Evolutionary conservation across 2,329 filamentous ascomycete species (phyloP), one percentile per base, ranked within the genome.

Genomic region (Fusarium haematococcum): DNA sequence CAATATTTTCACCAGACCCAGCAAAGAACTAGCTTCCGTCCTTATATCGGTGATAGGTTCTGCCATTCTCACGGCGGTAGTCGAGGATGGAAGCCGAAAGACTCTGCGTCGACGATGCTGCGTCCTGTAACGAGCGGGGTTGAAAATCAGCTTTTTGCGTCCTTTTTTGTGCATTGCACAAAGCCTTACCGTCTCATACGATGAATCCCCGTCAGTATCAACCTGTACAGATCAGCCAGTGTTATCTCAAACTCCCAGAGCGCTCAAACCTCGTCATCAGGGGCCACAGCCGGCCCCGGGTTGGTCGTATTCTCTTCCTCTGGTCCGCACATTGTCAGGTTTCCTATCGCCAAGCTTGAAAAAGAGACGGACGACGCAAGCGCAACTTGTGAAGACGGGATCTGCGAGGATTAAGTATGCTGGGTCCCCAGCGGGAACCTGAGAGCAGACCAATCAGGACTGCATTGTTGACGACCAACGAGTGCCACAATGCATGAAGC

Each of bases 51-150:
- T 70, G 69, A 10, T 72, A 70, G 0, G 69, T 70, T 43, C 69
- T 67, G 6, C 69, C 69, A 11, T 72, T 72, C 18, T 72, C 69
- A 2, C 16, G 45, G 0, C 63, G 60, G 2, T 23, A 18, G 16
- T 70, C 63, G 10, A 69, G 18, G 13, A 73, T 69, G 4, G 68
- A 71, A 16, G 48, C 61, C 0, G 60, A 52, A 2, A 73, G 35
- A 5, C 69, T 69, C 32, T 68, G 33, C 0, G 70, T 73, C 5
- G 70, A 73, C 0, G 70, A 71, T 8, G 56, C 54, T 4, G 20
- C 8, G 7, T 72, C 68, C 64, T 72, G 0, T 8, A 10, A 6
- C 18, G 11, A 32, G 48, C 11, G 48, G 48, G 48, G 10, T 39
- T 6, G 9, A 14, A 23, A 30, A 43, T 63, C 33, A 56, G 25